Percentiles rank a stretch among this genome's conserved stretches.
These are phyloP conservation scores for Gaultheria prostrata DNA, from an alignment of 148 eudicot genomes.

Conservation along the genomic window DNA sequence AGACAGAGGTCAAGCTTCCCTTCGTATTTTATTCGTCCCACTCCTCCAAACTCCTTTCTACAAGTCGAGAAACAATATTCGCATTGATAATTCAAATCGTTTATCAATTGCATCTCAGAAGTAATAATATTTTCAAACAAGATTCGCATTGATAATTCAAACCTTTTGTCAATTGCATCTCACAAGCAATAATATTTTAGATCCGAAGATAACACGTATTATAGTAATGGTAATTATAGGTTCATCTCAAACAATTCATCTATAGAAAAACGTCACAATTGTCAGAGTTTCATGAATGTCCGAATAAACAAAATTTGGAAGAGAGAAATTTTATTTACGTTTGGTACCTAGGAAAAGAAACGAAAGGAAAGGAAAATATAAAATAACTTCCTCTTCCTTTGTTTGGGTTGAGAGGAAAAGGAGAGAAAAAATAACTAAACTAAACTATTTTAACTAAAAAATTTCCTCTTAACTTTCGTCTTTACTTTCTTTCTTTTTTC, in stretches of 20 bases:
- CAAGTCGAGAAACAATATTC: background rate
- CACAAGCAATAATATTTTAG: background rate
- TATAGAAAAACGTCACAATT: no score
- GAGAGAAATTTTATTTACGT: no score
- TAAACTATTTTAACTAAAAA: no score
- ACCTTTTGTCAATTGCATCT: no score
- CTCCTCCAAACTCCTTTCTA: background rate
- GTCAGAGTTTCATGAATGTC: background rate
- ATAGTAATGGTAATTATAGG: background rate
- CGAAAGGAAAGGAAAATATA: no score
- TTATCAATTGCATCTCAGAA: no score
- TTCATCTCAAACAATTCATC: background rate
- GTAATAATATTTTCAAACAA: background rate
- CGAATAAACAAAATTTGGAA: background rate
- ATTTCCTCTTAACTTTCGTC: no score
- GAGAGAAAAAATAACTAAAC: no score
- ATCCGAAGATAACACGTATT: background rate
- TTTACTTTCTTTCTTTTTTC: no score
- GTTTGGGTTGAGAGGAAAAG: no score
- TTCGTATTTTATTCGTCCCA: background rate
- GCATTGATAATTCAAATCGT: background rate
- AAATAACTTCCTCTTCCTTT: no score
- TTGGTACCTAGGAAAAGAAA: no score
- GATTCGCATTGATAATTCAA: background rate
- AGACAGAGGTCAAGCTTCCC: background rate